Evolutionary conservation across 2,329 filamentous ascomycete genomes (phyloP), one percentile per base, ranked within the genome.

Genomic region (Colletotrichum liaoningense): DNA sequence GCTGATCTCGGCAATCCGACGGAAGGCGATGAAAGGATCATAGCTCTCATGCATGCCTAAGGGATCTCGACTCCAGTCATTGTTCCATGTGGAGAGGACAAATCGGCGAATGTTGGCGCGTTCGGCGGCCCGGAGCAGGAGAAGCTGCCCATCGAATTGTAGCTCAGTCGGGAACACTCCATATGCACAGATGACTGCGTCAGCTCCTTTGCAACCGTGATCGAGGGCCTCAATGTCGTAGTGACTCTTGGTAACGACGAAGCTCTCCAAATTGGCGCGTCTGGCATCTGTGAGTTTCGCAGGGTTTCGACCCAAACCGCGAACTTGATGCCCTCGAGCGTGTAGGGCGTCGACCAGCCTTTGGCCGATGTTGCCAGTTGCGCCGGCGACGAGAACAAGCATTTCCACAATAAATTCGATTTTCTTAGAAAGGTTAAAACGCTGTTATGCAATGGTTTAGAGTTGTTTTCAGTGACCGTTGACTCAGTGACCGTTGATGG

Each of bases 71-170:
- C 65, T 77, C 80, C 80, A 82, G 65, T 82, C 80, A 52, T 73
- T 69, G 73, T 78, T 82, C 80, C 81, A 83, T 11, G 69, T 73
- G 5, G 74, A 64, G 5, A 79, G 79, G 42, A 78, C 67, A 72
- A 78, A 83, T 11, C 73, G 68, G 64, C 76, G 79, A 46, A 83
- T 75, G 2, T 79, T 78, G 9, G 81, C 81, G 6, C 80, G 75
- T 70, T 83, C 82, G 1, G 80, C 80, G 1, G 82, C 81, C 5
- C 80, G 76, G 1, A 84, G 75, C 4, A 84, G 79, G 22, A 81
- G 67, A 1, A 84, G 75, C 28, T 84, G 79, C 7, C 77, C 80
- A 11, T 83, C 82, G 11, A 84, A 57, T 1, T 67, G 59, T 8
- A 76, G 24, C 24, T 58, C 70, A 12, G 33, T 12, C 1, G 81